Evolutionary conservation across 345 rosid genomes (phyloP).

Genomic region (Brassica napus): DNA sequence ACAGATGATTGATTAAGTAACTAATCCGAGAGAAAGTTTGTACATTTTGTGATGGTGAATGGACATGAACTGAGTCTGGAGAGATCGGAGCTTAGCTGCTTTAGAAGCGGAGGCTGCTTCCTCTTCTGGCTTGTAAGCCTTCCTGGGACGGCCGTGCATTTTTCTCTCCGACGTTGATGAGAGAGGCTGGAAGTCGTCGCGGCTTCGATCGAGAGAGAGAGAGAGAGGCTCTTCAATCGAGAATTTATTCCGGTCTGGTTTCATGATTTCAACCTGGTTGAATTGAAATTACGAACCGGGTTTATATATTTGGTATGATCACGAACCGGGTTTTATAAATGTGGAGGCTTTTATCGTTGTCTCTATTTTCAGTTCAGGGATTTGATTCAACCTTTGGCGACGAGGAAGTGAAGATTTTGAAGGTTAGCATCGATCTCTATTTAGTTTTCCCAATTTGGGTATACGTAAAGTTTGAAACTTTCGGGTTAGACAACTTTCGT

Average conservation of each 20-base stretch:
- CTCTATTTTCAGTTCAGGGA: neutral
- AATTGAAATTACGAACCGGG: neutral
- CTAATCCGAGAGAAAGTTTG: neutral
- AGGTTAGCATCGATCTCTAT: too few species aligned
- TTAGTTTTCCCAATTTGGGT: too few species aligned
- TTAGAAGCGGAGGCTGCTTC: conserved; percentile 69
- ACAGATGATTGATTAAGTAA: neutral
- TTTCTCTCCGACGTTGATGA: conserved; percentile 19
- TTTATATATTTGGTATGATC: neutral
- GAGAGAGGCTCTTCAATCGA: neutral
- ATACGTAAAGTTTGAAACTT: too few species aligned
- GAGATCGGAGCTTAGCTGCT: conserved; percentile 63
- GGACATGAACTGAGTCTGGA: conserved; percentile 68
- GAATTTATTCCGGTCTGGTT: neutral
- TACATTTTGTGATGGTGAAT: conserved; percentile 71
- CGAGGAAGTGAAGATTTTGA: too few species aligned
- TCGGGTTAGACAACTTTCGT: too few species aligned
- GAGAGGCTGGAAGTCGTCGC: conserved; percentile 7
- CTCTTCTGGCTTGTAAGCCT: conserved; percentile 49
- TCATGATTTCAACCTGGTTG: neutral
- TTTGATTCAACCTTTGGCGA: too few species aligned
- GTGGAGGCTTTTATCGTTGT: neutral
- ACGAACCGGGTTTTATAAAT: neutral
- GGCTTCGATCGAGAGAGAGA: conserved; percentile 18
- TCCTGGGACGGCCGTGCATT: conserved; percentile 88